These are phyloP conservation scores for Lunasporangiospora selenospora DNA, from an alignment of 192 early-diverging fungal species.

Conservation along the genomic window DNA sequence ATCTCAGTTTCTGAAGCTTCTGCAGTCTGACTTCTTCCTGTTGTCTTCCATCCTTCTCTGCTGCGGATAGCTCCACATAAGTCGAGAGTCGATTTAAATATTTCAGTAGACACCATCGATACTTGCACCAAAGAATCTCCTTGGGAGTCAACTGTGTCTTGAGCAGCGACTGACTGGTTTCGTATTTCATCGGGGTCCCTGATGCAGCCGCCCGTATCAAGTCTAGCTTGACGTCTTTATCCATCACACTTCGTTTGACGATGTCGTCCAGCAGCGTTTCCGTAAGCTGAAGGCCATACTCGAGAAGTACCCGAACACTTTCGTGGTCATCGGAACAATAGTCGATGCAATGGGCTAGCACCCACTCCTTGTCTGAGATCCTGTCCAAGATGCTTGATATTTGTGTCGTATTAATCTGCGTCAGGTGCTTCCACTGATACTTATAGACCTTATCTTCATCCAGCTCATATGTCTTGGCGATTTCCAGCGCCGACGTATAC, in stretches of 20 bases:
- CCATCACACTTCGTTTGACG: conserved; percentile 35
- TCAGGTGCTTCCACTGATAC: conserved; percentile 58
- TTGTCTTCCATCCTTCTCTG: conserved; percentile 19
- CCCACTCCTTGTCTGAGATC: conserved; percentile 67
- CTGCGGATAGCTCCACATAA: conserved; percentile 56
- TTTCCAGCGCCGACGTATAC: conserved; percentile 60
- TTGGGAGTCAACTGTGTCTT: conserved; percentile 25
- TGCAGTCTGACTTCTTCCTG: conserved; percentile 10
- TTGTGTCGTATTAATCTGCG: conserved; percentile 12
- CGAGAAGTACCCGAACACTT: conserved; percentile 50
- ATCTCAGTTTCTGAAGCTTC: neutral
- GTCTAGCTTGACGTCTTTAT: conserved; percentile 15
- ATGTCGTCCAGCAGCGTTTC: conserved; percentile 51
- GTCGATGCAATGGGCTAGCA: conserved; percentile 58
- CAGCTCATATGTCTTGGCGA: conserved; percentile 59
- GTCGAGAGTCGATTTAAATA: conserved; percentile 70
- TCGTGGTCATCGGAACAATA: conserved; percentile 34
- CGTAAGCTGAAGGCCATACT: conserved; percentile 60
- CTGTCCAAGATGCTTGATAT: conserved; percentile 52
- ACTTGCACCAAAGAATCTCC: conserved; percentile 52
- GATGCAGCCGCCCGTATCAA: conserved; percentile 29
- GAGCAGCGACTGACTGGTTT: neutral
- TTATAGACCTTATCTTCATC: conserved; percentile 69
- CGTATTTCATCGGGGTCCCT: conserved; percentile 6
- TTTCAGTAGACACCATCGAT: conserved; percentile 61